These are phyloP conservation scores for Nosema bombycis DNA, from an alignment of 371 early-diverging fungal genomes.

Conservation along the genomic window DNA sequence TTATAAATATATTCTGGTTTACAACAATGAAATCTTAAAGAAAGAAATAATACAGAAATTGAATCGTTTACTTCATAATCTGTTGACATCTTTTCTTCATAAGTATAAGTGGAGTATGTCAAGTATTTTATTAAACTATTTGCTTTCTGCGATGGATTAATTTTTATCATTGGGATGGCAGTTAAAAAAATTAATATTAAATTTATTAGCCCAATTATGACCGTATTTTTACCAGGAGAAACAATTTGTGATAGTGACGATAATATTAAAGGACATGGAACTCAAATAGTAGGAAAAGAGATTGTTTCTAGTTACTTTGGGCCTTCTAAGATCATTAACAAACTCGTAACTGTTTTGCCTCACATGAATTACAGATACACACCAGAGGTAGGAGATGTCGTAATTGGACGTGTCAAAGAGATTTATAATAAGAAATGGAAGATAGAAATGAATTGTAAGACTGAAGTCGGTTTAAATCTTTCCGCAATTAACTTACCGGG, in stretches of 20 bases:
- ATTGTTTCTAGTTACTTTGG: conserved; percentile 77
- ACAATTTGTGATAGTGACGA: conserved; percentile 47
- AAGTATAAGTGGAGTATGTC: conserved; percentile 43
- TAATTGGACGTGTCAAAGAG: conserved; percentile 87
- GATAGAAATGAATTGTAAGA: conserved; percentile 79
- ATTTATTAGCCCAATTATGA: conserved; percentile 8
- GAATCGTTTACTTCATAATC: conserved; percentile 58
- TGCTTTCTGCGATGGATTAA: conserved; percentile 45
- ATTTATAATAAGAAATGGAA: conserved; percentile 85
- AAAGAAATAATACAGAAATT: conserved; percentile 55
- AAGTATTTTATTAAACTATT: conserved; percentile 53
- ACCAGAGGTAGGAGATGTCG: conserved; percentile 92
- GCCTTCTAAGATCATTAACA: conserved; percentile 82
- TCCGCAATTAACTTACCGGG: conserved; percentile 90
- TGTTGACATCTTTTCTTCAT: conserved; percentile 33
- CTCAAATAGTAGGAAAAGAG: conserved; percentile 69
- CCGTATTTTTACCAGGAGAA: conserved; percentile 60
- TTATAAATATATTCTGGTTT: conserved; percentile 63
- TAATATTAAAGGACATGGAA: conserved; percentile 80
- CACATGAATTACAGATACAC: conserved; percentile 70
- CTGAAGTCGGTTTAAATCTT: conserved; percentile 78
- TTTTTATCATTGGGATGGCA: conserved; percentile 55
- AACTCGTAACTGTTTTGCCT: conserved; percentile 82
- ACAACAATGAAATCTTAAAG: conserved; percentile 51
- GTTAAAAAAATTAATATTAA: neutral